phyloP scores from a whole-genome alignment of 2,329 filamentous ascomycete genomes.

The Colletotrichum musicola region DNA sequence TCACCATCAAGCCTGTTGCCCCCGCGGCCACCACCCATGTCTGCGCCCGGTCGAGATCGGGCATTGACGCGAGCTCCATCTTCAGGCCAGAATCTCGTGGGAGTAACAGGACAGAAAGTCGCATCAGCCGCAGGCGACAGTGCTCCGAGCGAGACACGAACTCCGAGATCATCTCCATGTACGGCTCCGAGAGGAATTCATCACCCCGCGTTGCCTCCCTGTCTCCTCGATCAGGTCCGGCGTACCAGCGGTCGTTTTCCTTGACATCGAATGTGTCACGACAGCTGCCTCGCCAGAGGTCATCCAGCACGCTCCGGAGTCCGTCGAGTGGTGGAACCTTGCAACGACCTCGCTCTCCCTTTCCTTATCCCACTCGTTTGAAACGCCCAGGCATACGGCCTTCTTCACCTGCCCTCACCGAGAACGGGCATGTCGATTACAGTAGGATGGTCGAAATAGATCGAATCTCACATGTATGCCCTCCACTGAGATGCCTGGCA shows the following conservation, averaged over 20 bases:
- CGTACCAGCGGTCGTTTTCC: slow-evolving; percentile 64
- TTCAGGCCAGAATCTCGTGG: slow-evolving; percentile 47
- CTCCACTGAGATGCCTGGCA: slow-evolving; percentile 6
- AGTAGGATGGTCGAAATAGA: slow-evolving; percentile 65
- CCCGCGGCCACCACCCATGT: slow-evolving; percentile 49
- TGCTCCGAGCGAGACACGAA: slow-evolving; percentile 64
- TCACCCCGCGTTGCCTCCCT: slow-evolving; percentile 56
- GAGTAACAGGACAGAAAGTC: slow-evolving; percentile 47
- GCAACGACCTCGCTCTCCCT: slow-evolving; percentile 70
- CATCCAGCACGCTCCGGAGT: slow-evolving; percentile 62
- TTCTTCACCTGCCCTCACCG: slow-evolving; percentile 62
- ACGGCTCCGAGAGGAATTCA: slow-evolving; percentile 62
- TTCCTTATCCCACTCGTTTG: slow-evolving; percentile 69
- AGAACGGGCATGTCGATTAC: slow-evolving; percentile 62
- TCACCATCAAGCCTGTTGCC: slow-evolving; percentile 63
- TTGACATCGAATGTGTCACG: slow-evolving; percentile 65
- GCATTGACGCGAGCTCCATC: slow-evolving; percentile 45
- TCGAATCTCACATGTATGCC: slow-evolving; percentile 59
- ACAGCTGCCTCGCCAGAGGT: slow-evolving; percentile 60
- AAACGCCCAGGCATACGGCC: slow-evolving; percentile 66
- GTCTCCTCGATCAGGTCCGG: slow-evolving; percentile 57
- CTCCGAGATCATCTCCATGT: slow-evolving; percentile 69
- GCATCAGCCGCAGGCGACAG: slow-evolving; percentile 59
- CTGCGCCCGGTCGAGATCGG: slow-evolving; percentile 45
- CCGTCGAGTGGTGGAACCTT: slow-evolving; percentile 56